Evolutionary conservation across 2,329 filamentous ascomycete species (phyloP), one percentile per base, ranked within the genome.

Genomic region (Albophoma yamanashiensis): DNA sequence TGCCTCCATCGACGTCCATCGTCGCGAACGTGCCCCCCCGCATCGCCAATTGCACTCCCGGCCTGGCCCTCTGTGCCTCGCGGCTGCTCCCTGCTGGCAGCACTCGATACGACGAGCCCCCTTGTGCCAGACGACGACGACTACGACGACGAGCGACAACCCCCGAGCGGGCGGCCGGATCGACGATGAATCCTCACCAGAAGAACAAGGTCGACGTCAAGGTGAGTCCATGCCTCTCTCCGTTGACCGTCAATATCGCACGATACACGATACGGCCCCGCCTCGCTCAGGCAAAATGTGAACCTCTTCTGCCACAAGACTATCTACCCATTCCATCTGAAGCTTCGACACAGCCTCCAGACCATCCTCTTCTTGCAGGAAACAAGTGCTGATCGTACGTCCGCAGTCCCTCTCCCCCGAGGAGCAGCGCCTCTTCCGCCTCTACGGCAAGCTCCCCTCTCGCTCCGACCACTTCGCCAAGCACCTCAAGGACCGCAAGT

Each of bases 401-500:
- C 53, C 50, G 61, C 74, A 97, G 94, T 89, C 91, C 67, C 84
- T 99, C 76, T 89, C 89, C 59, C 88, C 92, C 63, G 94, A 99
- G 71, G 94, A 99, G 82, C 92, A 97, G 78, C 90, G 91, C 64
- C 88, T 97, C 71, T 94, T 97, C 82, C 89, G 92, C 66, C 88
- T 97, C 65, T 99, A 99, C 76, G 94, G 94, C 78, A 97, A 97
- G 79, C 88, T 97, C 62, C 94, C 94, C 65, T 96, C 89, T 76
- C 94, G 94, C 76, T 95, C 92, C 75, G 93, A 97, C 76, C 85
- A 97, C 70, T 88, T 97, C 69, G 92, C 95, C 81, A 97, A 97
- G 82, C 96, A 97, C 74, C 85, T 97, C 73, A 97, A 97, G 84
- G 94, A 97, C 76, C 92, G 94, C 80, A 99, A 96, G 80, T 97